phyloP scores from a whole-genome alignment of 2,329 filamentous ascomycete species.

The Pseudogymnoascus sp. region DNA sequence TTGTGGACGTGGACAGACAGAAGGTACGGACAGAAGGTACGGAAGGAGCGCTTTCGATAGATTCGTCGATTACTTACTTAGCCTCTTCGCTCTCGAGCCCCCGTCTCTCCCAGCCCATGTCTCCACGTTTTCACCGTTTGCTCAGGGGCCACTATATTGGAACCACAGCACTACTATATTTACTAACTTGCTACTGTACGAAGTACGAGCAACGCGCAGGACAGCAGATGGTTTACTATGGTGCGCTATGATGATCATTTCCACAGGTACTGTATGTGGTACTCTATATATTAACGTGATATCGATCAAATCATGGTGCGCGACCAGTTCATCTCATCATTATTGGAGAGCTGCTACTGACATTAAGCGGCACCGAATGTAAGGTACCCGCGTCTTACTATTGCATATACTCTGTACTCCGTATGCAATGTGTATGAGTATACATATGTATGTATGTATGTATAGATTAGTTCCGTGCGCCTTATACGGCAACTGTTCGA shows the following conservation, averaged over 20 bases:
- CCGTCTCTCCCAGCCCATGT: neutral
- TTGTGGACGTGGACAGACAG: neutral
- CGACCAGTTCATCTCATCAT: neutral
- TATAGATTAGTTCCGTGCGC: neutral
- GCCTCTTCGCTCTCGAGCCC: neutral
- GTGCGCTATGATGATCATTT: neutral
- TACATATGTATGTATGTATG: too few species aligned
- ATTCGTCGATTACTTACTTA: neutral
- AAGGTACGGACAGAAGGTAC: neutral
- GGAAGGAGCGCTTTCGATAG: neutral
- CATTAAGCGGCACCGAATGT: neutral
- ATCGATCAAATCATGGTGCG: neutral
- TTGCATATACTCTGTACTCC: too few species aligned
- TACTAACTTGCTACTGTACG: neutral
- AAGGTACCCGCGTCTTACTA: neutral
- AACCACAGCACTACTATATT: neutral
- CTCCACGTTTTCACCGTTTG: neutral
- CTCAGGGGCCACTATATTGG: neutral
- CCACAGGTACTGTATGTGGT: neutral
- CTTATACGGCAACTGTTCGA: constrained; percentile 1
- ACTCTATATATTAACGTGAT: neutral
- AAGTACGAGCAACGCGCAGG: neutral
- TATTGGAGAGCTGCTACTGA: neutral
- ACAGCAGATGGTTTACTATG: neutral
- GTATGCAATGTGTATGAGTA: too few species aligned